Base-by-base conservation (phyloP, 2,329 filamentous ascomycete genomes). In the Raffaelea ambrosiae region DNA sequence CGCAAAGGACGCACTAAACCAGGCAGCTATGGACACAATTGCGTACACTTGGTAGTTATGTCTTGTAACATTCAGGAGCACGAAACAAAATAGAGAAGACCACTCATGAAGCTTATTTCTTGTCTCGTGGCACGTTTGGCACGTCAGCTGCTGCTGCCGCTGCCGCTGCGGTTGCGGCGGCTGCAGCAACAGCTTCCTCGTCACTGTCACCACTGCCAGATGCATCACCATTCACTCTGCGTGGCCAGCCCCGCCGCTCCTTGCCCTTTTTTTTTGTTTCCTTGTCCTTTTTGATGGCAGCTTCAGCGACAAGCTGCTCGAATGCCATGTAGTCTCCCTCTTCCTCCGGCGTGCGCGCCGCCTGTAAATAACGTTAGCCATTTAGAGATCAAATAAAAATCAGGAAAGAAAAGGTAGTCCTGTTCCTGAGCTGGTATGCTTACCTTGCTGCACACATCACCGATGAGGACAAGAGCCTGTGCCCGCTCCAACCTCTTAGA, bases 321-420 rank as follows among this genome's bases (percentile, higher is more conserved):
- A 98, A 98, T 16, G 91, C 90, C 80, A 98, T 94, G 68, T 95
- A 97, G 60, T 97, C 93, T 54, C 93, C 91, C 67, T 98, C 93
- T 71, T 98, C 93, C 55, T 98, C 93, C 39, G 91, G 85, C 47
- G 91, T 85, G 53, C 93, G 83, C 64, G 86, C 78, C 38, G 91
- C 88, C 90, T 96, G 56, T 2, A 10, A 55, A 53, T 49, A 51
- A 47, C 53, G 21, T 16, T 39, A 1, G 14, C 1, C 20, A 20
- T 4, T 22, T 29, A 29, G 26, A 29, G 26, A n/a, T n/a, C n/a
- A 38, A 38, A n/a, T 8, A 38, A 38, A 9, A 38, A 38, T 8
- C 5, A 38, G 18, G 16, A 9, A n/a, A 38, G 5, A n/a, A n/a
- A 38, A 38, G 16, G 16, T 5, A n/a, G 7, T 38, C 35, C n/a